Evolutionary conservation across 257 asterid species (phyloP), one percentile per base, ranked within the genome.

Genomic region (Apocynum venetum): DNA sequence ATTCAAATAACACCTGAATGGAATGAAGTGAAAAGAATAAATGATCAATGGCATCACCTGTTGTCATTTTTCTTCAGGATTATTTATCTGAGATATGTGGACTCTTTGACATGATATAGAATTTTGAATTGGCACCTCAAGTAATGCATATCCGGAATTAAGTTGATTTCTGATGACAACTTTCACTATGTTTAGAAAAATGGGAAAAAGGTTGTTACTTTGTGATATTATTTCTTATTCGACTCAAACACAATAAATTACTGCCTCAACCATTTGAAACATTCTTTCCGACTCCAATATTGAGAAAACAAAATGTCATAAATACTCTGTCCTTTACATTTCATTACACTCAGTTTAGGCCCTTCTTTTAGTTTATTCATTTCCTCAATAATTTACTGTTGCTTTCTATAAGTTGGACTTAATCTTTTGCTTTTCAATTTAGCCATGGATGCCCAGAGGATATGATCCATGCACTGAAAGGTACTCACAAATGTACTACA

Each of bases 361-460:
- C 31, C 35, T 2, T 63, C 40, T 47, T 5, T 52, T n/a, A 9
- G 31, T 40, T 9, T 19, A 6, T 71, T 49, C 53, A 9, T 4
- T 48, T 46, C 63, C 44, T 71, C 11, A 36, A 55, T 48, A 72
- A 71, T 14, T 8, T 9, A 55, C 20, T 73, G 56, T 6, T 53
- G n/a, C 48, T 73, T 10, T 43, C 51, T 20, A 41, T 55, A 13
- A 17, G 48, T 36, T 77, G 65, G 56, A 52, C 73, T 81, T 64
- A 80, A 43, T 44, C 35, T 59, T 41, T 66, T 78, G 71, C 72
- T 76, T 85, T 67, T 61, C 35, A 78, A 76, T 77, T 71, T 82
- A 96, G 99, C 98, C 98, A 72, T 91, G 96, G 98, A 87, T 92
- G 97, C 88, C 87, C 55, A 86, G 96, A 86, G 99, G 91, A 46